A percentile compares a stretch with the other conserved stretches of the same genome.
phyloP scores from a whole-genome alignment of 2,329 filamentous ascomycete genomes.

The Daldinia eschscholtzii region DNA sequence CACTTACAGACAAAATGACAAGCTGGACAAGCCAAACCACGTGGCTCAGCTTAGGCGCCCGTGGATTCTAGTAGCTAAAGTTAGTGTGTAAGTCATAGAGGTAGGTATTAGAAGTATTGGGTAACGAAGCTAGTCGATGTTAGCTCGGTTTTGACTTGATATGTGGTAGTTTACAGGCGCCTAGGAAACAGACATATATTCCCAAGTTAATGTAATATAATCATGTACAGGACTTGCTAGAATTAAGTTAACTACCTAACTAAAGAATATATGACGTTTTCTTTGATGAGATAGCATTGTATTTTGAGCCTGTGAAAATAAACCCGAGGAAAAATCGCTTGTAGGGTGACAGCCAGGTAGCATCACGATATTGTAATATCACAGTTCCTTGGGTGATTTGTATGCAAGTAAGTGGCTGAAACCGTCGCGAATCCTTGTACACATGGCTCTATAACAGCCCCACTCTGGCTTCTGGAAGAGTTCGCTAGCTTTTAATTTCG shows the following conservation, averaged over 20 bases:
- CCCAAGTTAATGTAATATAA: too few species aligned
- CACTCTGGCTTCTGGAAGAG: constrained; percentile 39
- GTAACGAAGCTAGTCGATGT: background rate
- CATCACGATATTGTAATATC: too few species aligned
- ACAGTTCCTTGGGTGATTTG: background rate
- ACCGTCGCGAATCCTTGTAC: constrained; percentile 25
- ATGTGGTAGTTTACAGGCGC: too few species aligned
- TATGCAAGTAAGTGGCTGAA: constrained; percentile 23
- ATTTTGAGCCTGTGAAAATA: too few species aligned
- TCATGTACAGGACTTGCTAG: too few species aligned
- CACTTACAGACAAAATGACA: background rate
- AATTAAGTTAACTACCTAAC: too few species aligned
- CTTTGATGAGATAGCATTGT: too few species aligned
- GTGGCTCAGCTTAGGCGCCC: background rate
- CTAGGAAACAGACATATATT: too few species aligned
- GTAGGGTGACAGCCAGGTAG: too few species aligned
- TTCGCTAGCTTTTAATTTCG: constrained; percentile 39
- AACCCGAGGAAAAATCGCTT: too few species aligned
- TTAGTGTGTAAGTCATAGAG: background rate
- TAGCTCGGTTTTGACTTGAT: too few species aligned
- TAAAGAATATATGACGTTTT: too few species aligned
- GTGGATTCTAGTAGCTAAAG: background rate
- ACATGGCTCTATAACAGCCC: background rate
- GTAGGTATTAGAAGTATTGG: background rate
- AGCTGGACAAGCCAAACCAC: background rate